A percentile compares a stretch with the other conserved stretches of the same genome.
These are phyloP conservation scores for Pontederia crassipes DNA, from an alignment of 176 grass and related monocot species.

Conservation along the genomic window DNA sequence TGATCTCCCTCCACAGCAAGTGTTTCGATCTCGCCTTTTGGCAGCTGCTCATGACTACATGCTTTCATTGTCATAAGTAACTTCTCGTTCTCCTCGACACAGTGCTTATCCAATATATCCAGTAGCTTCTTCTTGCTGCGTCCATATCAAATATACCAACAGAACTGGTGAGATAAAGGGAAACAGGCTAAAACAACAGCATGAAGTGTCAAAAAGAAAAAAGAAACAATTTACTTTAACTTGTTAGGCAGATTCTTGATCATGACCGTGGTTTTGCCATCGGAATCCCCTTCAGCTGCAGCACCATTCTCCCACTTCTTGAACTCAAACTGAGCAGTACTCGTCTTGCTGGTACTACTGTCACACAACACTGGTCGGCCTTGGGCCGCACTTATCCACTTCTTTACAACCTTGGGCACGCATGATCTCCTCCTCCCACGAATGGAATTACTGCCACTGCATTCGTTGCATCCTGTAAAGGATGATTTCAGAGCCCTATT, in stretches of 20 bases:
- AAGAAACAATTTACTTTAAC: slow-evolving; percentile 21
- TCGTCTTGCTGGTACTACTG: no score
- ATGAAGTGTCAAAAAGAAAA: not conserved
- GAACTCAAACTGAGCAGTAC: no score
- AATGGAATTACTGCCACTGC: no score
- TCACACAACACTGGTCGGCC: no score
- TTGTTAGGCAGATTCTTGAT: slow-evolving; percentile 42
- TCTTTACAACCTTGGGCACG: no score
- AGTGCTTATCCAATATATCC: slow-evolving; percentile 32
- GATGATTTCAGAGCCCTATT: no score
- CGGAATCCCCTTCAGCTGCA: not conserved
- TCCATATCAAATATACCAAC: not conserved
- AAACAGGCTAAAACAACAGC: not conserved
- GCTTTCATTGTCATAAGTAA: not conserved
- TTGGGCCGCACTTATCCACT: no score
- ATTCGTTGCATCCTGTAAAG: no score
- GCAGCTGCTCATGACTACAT: no score
- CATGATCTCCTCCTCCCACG: no score
- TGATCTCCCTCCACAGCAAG: not conserved
- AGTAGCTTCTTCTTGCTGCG: slow-evolving; percentile 31
- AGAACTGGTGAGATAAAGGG: not conserved
- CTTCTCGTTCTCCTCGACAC: slow-evolving; percentile 26
- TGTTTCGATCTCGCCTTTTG: no score
- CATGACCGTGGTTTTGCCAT: slow-evolving; percentile 30
- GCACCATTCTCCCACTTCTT: no score